phyloP scores from a whole-genome alignment of 2,329 filamentous ascomycete species.

The Cadophora luteo-olivacea region DNA sequence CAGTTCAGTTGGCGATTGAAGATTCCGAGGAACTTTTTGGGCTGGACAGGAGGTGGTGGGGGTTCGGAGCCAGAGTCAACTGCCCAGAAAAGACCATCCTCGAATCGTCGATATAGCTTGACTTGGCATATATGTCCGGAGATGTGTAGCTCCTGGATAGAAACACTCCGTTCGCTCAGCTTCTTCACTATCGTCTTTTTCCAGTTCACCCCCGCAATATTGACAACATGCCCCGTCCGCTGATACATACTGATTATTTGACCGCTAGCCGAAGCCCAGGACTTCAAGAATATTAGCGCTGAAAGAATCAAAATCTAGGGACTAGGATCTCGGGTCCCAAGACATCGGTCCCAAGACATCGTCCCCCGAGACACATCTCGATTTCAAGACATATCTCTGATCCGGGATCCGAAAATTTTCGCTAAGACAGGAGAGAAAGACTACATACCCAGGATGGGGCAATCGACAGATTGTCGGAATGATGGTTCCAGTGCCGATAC shows the following conservation, averaged over 20 bases:
- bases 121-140: neutral
- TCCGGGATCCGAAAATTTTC: no score
- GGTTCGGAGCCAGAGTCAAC: neutral
- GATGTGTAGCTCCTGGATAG: neutral
- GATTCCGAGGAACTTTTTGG: neutral
- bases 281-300: no score
- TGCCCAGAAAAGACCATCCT: neutral
- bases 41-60: neutral
- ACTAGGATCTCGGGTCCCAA: no score
- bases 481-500: neutral
- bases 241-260: neutral
- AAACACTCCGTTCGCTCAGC: neutral
- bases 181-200: neutral
- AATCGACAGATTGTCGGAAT: neutral
- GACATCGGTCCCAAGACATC: no score
- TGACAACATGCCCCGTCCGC: neutral
- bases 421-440: no score
- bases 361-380: no score
- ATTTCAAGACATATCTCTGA: no score
- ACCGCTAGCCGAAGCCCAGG: neutral
- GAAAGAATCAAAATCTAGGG: no score
- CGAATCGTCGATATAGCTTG: neutral
- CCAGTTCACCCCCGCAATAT: neutral
- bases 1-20: neutral
- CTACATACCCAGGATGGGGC: constrained; percentile 4